These are phyloP conservation scores for Candolleomyces eurysporus DNA, from an alignment of 768 basidiomycete genomes.

Conservation along the genomic window DNA sequence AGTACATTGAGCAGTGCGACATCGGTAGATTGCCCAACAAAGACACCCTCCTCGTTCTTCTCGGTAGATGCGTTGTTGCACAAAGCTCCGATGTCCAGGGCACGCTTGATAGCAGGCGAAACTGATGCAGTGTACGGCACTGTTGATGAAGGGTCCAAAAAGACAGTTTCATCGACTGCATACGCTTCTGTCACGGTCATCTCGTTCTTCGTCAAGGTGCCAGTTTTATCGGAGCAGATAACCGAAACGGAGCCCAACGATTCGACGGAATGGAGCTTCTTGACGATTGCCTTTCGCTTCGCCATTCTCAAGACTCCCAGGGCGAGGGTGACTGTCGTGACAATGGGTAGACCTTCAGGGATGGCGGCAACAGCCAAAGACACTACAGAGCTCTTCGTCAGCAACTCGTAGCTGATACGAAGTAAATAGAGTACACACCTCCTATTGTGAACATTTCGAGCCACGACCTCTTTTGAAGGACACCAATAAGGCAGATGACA, in stretches of 20 bases:
- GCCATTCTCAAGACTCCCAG: constrained; percentile 94
- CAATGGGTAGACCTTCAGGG: constrained; percentile 94
- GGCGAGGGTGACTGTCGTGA: constrained; percentile 95
- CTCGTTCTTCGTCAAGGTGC: constrained; percentile 93
- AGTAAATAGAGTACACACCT: constrained; percentile 48
- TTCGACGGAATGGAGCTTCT: constrained; percentile 94
- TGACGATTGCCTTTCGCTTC: constrained; percentile 93
- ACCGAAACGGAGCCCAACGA: constrained; percentile 94
- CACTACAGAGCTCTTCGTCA: constrained; percentile 45
- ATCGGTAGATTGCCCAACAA: constrained; percentile 89
- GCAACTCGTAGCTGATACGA: background rate
- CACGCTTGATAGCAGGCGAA: constrained; percentile 69
- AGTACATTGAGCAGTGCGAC: constrained; percentile 87
- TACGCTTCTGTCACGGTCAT: constrained; percentile 92
- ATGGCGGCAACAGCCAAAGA: constrained; percentile 98
- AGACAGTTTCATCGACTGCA: constrained; percentile 76
- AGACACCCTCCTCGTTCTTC: constrained; percentile 66
- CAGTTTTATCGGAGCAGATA: constrained; percentile 97
- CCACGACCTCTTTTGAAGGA: constrained; percentile 84
- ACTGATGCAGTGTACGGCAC: constrained; percentile 33
- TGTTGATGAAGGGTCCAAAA: constrained; percentile 55
- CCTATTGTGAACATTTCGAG: constrained; percentile 99
- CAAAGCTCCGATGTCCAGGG: constrained; percentile 78
- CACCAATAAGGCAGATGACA: constrained; percentile 87
- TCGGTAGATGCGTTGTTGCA: constrained; percentile 83